Percentiles rank a stretch among this genome's conserved stretches.
These are phyloP conservation scores for Whalleya microplaca DNA, from an alignment of 2,329 filamentous ascomycete genomes.

Conservation along the genomic window DNA sequence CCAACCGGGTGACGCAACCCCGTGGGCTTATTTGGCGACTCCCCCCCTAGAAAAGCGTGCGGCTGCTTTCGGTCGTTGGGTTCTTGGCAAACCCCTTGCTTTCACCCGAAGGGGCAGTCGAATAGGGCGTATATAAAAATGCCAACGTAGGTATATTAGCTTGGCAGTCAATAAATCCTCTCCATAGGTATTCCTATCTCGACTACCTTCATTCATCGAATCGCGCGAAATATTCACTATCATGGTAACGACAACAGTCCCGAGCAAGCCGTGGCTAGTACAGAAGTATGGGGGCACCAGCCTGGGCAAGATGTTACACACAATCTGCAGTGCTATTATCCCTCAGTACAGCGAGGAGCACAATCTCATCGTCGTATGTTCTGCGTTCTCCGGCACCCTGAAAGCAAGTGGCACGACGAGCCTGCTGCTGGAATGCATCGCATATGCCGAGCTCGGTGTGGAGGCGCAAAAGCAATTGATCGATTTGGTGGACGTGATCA, in stretches of 20 bases:
- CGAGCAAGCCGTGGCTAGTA: conserved; percentile 52
- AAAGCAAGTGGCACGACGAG: conserved; percentile 61
- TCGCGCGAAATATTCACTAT: not conserved
- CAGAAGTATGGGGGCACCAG: conserved; percentile 66
- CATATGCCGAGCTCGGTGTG: conserved; percentile 25
- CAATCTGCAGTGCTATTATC: conserved; percentile 44
- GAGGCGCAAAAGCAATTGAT: conserved; percentile 42
- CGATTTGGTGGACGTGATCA: conserved; percentile 53
- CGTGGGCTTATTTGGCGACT: conserved; percentile 13
- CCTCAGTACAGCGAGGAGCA: conserved; percentile 42
- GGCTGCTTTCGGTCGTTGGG: conserved; percentile 4
- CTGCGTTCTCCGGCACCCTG: conserved; percentile 56
- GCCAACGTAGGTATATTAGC: conserved; percentile 4
- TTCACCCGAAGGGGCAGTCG: conserved; percentile 21
- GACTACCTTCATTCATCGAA: not conserved
- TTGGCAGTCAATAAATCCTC: not conserved
- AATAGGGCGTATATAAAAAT: conserved; percentile 10
- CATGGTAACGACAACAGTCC: conserved; percentile 20
- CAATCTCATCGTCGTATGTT: conserved; percentile 60
- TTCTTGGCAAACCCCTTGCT: conserved; percentile 12
- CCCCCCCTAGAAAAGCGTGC: conserved; percentile 1
- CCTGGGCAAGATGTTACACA: conserved; percentile 59
- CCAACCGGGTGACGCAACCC: conserved; percentile 22
- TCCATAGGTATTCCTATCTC: not conserved
- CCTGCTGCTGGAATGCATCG: conserved; percentile 40